These are phyloP conservation scores for Pythium grandisporangium DNA, from an alignment of 352 stramenopile genomes.

Conservation along the genomic window DNA sequence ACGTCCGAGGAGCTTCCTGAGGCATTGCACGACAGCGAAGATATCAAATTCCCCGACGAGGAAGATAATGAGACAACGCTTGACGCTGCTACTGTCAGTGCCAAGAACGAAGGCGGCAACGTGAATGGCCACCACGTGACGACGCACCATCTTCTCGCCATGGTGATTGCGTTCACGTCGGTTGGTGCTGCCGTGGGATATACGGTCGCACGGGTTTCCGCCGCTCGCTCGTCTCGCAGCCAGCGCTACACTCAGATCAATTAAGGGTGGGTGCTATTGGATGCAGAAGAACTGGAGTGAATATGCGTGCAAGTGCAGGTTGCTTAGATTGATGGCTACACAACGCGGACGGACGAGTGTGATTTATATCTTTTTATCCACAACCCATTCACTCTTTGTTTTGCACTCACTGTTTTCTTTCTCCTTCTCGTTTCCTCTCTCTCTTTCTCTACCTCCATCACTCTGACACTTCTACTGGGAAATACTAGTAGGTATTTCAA, in stretches of 20 bases:
- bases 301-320: too few relatives aligned
- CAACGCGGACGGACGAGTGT: too few relatives aligned
- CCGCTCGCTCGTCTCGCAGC: conserved; percentile 8
- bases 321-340: too few relatives aligned
- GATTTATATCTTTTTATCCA: too few relatives aligned
- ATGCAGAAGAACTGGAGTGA: too few relatives aligned
- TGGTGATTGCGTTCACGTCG: conserved; percentile 22
- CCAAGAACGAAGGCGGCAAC: conserved; percentile 3
- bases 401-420: too few relatives aligned
- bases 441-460: too few relatives aligned
- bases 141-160: conserved; percentile 13
- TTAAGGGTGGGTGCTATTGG: too few relatives aligned
- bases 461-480: too few relatives aligned
- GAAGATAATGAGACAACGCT: conserved; percentile 2
- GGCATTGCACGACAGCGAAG: conserved; percentile 6
- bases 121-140: neutral
- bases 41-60: conserved; percentile 2
- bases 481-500: too few relatives aligned
- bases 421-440: too few relatives aligned
- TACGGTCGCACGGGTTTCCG: conserved; percentile 13
- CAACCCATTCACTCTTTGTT: too few relatives aligned
- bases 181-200: conserved; percentile 22
- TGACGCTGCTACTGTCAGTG: conserved; percentile 2
- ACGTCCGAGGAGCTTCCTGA: conserved; percentile 32
- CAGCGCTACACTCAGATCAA: conserved; percentile 19